Conservation (phyloP, 2,329 filamentous ascomycete species). For the Tolypocladium inflatum region DNA sequence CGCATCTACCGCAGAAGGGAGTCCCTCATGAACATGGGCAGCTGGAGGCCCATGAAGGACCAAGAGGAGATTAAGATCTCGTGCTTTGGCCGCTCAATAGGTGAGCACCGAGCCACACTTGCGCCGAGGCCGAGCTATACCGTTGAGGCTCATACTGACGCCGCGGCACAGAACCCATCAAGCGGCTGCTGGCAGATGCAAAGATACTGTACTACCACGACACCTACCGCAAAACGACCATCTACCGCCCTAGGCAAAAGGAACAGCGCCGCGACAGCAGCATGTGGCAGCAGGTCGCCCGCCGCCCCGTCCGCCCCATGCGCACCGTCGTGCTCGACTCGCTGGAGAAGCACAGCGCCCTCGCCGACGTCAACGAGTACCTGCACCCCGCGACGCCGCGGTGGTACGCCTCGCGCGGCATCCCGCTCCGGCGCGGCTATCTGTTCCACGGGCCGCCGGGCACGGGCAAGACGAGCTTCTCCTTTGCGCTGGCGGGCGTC, state of each 20-base stretch:
- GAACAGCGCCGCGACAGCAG: conserved; percentile 34
- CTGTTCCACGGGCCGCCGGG: conserved; percentile 69
- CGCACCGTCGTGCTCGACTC: conserved; percentile 65
- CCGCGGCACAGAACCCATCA: conserved; percentile 36
- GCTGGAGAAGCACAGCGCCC: conserved; percentile 53
- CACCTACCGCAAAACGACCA: conserved; percentile 46
- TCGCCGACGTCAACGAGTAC: conserved; percentile 70
- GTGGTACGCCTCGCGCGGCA: conserved; percentile 69
- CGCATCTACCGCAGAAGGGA: conserved; percentile 36
- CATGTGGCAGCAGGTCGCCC: conserved; percentile 47
- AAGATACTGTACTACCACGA: conserved; percentile 42
- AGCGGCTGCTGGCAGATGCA: conserved; percentile 42
- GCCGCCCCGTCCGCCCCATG: conserved; percentile 60
- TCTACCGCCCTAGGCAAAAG: conserved; percentile 42
- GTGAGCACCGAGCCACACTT: conserved; percentile 6
- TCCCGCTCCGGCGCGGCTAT: conserved; percentile 68
- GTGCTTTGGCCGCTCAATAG: conserved; percentile 39
- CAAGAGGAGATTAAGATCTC: conserved; percentile 43
- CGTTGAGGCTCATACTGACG: neutral
- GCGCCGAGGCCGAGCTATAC: neutral
- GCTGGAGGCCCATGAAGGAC: conserved; percentile 34
- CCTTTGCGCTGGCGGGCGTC: conserved; percentile 54
- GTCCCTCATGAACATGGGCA: conserved; percentile 22
- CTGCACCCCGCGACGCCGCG: conserved; percentile 58
- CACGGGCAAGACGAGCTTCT: conserved; percentile 63